A percentile compares a stretch with the other conserved stretches of the same genome.
Evolutionary conservation across 2,329 filamentous ascomycete genomes (phyloP).

Genomic region (Myriosclerotinia scirpicola): DNA sequence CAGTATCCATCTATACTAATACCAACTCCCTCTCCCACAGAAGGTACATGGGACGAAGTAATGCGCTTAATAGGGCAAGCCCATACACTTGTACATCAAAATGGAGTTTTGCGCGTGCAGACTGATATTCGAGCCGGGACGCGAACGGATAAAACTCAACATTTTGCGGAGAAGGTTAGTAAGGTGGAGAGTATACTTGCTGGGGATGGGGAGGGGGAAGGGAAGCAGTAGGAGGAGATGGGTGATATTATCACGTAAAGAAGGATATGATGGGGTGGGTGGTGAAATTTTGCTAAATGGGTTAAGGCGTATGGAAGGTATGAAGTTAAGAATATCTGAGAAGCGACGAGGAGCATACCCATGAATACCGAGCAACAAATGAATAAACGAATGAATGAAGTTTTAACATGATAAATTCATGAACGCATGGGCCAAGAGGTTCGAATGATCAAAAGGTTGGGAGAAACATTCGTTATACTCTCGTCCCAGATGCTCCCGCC

Average conservation of each 20-base stretch:
- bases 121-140: conserved; percentile 84
- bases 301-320: no score
- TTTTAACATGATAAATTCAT: no score
- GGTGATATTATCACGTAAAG: background rate
- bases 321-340: no score
- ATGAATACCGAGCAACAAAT: no score
- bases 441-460: no score
- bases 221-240: background rate
- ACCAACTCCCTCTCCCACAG: conserved; percentile 47
- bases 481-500: no score
- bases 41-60: conserved; percentile 88
- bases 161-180: conserved; percentile 38
- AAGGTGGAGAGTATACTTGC: conserved; percentile 40
- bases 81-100: conserved; percentile 72
- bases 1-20: background rate
- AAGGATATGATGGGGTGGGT: background rate
- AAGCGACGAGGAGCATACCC: no score
- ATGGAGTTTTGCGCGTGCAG: conserved; percentile 81
- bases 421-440: no score
- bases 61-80: conserved; percentile 85
- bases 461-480: no score
- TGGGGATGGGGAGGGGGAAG: conserved; percentile 25
- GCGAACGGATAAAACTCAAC: conserved; percentile 40
- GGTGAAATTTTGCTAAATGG: no score
- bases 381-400: no score